Percentiles rank a stretch among this genome's conserved stretches.
phyloP scores from a whole-genome alignment of 1,284 basidiomycete genomes.

The Heterobasidion annosum region DNA sequence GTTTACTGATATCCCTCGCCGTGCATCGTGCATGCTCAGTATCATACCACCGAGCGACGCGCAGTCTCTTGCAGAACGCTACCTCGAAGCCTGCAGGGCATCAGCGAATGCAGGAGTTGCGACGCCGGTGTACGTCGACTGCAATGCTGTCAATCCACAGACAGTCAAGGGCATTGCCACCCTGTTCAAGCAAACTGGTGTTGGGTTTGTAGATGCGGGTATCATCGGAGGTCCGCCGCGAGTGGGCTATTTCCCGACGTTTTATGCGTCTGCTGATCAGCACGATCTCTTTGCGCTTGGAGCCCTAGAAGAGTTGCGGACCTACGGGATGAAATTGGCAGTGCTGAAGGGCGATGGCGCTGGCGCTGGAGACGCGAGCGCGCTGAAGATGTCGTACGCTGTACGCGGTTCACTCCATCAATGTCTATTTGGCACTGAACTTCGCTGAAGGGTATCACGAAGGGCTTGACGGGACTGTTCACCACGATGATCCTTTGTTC shows the following conservation, averaged over 20 bases:
- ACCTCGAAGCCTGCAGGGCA: slow-evolving; percentile 20
- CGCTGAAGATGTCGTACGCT: slow-evolving; percentile 56
- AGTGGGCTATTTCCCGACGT: slow-evolving; percentile 38
- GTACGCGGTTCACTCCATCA: slow-evolving; percentile 22
- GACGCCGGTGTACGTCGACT: slow-evolving; percentile 40
- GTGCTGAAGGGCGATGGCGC: slow-evolving; percentile 35
- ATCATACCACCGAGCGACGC: slow-evolving; percentile 52
- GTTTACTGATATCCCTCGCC: slow-evolving; percentile 32
- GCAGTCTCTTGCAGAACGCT: slow-evolving; percentile 34
- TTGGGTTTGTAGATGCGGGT: slow-evolving; percentile 45
- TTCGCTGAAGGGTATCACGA: slow-evolving; percentile 38
- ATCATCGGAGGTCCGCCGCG: slow-evolving; percentile 50
- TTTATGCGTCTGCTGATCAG: slow-evolving; percentile 40
- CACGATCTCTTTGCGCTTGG: slow-evolving; percentile 29
- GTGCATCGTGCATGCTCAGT: slow-evolving; percentile 40
- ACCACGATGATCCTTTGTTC: slow-evolving; percentile 48
- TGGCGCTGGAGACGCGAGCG: slow-evolving; percentile 49
- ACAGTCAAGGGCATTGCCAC: slow-evolving; percentile 38
- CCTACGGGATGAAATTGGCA: slow-evolving; percentile 37
- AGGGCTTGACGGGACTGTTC: slow-evolving; percentile 45
- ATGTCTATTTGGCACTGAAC: not conserved
- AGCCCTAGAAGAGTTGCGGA: slow-evolving; percentile 29
- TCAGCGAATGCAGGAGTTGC: slow-evolving; percentile 7
- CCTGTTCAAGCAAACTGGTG: slow-evolving; percentile 29
- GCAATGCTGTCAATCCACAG: slow-evolving; percentile 47